Evolutionary conservation across 2,329 filamentous ascomycete species (phyloP).

Genomic region (Trichoderma simmonsii): DNA sequence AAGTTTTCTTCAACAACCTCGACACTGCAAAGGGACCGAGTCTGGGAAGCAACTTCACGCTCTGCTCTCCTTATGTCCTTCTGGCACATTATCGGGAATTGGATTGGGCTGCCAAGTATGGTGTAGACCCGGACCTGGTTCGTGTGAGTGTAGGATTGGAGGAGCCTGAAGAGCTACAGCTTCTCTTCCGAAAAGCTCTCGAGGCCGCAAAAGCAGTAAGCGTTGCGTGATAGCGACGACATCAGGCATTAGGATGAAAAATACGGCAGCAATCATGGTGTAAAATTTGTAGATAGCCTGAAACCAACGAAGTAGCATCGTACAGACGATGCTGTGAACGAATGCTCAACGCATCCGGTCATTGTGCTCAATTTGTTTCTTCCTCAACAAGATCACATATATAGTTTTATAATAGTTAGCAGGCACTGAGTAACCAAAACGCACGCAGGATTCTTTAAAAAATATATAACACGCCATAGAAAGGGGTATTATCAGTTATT

Average conservation of each 20-base stretch:
- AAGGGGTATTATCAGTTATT: not conserved
- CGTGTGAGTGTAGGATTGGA: conserved; percentile 89
- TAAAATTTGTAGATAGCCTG: not conserved
- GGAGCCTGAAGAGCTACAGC: conserved; percentile 63
- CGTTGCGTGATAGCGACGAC: not conserved
- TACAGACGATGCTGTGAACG: not conserved
- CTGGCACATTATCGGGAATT: conserved; percentile 89
- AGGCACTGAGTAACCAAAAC: not conserved
- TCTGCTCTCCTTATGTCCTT: conserved; percentile 86
- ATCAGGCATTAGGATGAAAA: not conserved
- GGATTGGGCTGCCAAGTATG: conserved; percentile 82
- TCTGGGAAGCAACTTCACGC: conserved; percentile 92
- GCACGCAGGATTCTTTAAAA: not conserved
- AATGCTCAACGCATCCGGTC: not conserved
- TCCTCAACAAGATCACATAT: not conserved
- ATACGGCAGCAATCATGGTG: not conserved
- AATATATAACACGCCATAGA: not conserved
- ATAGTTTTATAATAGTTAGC: not conserved
- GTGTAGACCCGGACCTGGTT: conserved; percentile 76
- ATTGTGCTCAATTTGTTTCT: not conserved
- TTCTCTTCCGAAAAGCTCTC: conserved; percentile 67
- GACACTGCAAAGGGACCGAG: conserved; percentile 92
- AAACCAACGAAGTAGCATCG: not conserved
- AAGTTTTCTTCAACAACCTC: conserved; percentile 80
- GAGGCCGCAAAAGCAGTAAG: conserved; percentile 43